Conservation (phyloP, 495 filamentous ascomycete species). For the Neurospora sp. region DNA sequence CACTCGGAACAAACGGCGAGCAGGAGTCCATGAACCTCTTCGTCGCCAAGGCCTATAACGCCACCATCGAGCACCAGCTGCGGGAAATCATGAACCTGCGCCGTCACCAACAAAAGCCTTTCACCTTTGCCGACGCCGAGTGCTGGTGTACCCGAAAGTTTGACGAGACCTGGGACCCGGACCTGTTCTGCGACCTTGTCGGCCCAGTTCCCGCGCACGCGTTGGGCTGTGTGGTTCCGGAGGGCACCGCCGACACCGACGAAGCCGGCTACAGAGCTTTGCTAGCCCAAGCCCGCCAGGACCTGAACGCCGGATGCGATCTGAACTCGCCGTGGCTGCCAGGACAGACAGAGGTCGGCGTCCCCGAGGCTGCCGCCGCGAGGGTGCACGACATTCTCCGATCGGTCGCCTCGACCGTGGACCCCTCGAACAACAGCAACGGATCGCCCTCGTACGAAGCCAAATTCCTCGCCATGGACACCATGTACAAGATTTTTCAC, state of each 20-base stretch:
- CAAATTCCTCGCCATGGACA: neutral
- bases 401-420: neutral
- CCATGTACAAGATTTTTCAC: neutral
- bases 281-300: neutral
- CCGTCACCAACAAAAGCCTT: neutral
- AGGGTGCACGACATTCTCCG: neutral
- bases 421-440: neutral
- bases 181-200: neutral
- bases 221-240: neutral
- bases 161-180: neutral
- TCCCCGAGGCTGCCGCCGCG: neutral
- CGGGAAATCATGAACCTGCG: neutral
- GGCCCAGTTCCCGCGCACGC: neutral
- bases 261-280: neutral
- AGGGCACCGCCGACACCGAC: neutral
- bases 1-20: neutral
- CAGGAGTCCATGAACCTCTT: neutral
- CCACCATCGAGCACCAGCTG: neutral
- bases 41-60: neutral
- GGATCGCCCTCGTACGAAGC: neutral
- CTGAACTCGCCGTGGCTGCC: neutral
- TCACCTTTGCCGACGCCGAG: neutral
- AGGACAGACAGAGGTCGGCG: neutral
- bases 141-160: neutral
- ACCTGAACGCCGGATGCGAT: neutral